Percentiles rank a stretch among this genome's conserved stretches.
Evolutionary conservation across 148 eudicot species (phyloP).

Genomic region (Arbutus unedo): DNA sequence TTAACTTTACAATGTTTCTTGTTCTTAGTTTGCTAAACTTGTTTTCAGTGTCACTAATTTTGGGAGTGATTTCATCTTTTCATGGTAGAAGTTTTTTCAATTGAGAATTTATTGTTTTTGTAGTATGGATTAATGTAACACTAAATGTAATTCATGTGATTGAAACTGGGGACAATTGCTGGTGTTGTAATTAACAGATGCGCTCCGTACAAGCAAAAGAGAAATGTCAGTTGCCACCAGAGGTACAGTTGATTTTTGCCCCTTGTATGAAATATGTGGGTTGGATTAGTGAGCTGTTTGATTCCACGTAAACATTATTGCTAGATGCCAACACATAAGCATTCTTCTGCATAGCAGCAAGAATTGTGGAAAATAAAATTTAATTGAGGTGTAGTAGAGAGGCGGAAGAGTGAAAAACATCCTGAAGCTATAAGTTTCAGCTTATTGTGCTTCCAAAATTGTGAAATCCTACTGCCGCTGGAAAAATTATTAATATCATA

Average conservation of each 20-base stretch:
- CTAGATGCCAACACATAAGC: background rate
- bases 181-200: constrained; percentile 35
- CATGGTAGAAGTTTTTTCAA: background rate
- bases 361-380: background rate
- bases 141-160: background rate
- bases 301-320: background rate
- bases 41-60: too few relatives aligned
- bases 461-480: background rate
- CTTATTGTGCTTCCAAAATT: background rate
- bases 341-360: background rate
- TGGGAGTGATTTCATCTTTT: background rate
- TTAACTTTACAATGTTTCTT: background rate
- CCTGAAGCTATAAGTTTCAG: background rate
- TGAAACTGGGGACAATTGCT: background rate
- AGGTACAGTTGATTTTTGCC: constrained; percentile 33
- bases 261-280: background rate
- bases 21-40: background rate
- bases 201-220: constrained; percentile 59
- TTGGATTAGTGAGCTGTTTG: background rate
- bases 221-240: constrained; percentile 71
- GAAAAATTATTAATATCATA: background rate
- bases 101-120: background rate
- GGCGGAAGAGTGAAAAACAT: background rate
- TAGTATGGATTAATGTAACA: background rate
- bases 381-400: background rate